Evolutionary conservation across 164 flowering plant genomes (phyloP).

Genomic region (Litsea cubeba): DNA sequence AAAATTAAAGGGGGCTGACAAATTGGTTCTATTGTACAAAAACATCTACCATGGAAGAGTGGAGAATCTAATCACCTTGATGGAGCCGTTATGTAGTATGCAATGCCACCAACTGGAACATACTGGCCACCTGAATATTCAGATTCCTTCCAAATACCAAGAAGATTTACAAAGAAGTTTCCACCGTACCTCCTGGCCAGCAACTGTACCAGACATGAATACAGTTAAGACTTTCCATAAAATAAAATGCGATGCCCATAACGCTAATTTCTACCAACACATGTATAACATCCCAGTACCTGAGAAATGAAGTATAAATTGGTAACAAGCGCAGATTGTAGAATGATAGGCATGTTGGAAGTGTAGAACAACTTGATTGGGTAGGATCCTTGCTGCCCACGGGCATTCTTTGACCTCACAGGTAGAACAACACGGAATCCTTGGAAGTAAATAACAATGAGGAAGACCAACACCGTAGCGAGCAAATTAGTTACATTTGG

Average conservation of each 20-base stretch:
- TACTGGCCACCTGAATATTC: slow-evolving; percentile 44
- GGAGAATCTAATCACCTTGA: slow-evolving; percentile 28
- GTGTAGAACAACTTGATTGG: slow-evolving; percentile 57
- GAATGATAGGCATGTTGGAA: slow-evolving; percentile 58
- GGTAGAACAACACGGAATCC: slow-evolving; percentile 54
- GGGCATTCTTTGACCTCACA: slow-evolving; percentile 48
- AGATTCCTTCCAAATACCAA: slow-evolving; percentile 57
- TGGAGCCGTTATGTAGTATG: slow-evolving; percentile 55
- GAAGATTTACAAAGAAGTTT: slow-evolving; percentile 45
- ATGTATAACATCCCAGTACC: slow-evolving; percentile 17
- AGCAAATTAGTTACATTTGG: slow-evolving; percentile 45
- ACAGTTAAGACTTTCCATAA: neutral
- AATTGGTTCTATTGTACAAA: neutral
- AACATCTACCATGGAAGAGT: neutral
- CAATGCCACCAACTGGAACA: slow-evolving; percentile 50
- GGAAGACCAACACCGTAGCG: slow-evolving; percentile 42
- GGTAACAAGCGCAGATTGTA: slow-evolving; percentile 54
- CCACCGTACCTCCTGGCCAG: slow-evolving; percentile 46
- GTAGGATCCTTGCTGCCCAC: slow-evolving; percentile 55
- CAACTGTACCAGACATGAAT: slow-evolving; percentile 24
- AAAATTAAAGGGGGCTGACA: neutral
- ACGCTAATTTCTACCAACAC: neutral
- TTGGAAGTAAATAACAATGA: slow-evolving; percentile 49
- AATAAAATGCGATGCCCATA: neutral
- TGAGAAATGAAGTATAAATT: slow-evolving; percentile 54